Percentiles rank a stretch among this genome's conserved stretches.
These are phyloP conservation scores for Thelephora ganbajun DNA, from an alignment of 768 basidiomycete species.

Conservation along the genomic window DNA sequence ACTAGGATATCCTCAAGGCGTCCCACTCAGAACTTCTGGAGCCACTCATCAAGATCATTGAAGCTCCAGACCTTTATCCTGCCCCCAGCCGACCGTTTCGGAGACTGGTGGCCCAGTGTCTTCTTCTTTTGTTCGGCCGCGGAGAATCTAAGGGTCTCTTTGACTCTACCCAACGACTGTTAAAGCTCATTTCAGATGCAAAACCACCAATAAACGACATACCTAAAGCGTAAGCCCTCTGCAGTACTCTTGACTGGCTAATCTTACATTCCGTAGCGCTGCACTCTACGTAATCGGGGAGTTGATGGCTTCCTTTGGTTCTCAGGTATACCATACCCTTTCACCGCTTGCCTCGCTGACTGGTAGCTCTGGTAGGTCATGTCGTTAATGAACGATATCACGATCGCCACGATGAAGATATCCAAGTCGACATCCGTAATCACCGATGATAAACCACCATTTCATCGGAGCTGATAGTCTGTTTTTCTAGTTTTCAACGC, in stretches of 20 bases:
- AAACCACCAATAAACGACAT: slow-evolving; percentile 52
- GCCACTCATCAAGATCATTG: slow-evolving; percentile 51
- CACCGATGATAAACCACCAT: background rate
- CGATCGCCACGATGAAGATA: slow-evolving; percentile 48
- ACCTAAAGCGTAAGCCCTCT: slow-evolving; percentile 47
- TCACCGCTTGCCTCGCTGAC: background rate
- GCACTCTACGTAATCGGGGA: slow-evolving; percentile 82
- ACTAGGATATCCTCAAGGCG: slow-evolving; percentile 53
- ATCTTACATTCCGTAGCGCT: slow-evolving; percentile 32
- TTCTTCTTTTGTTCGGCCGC: slow-evolving; percentile 57
- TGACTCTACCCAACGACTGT: slow-evolving; percentile 68
- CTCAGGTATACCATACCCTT: slow-evolving; percentile 44
- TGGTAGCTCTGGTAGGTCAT: slow-evolving; percentile 47
- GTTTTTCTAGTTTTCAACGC: background rate
- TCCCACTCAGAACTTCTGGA: slow-evolving; percentile 49
- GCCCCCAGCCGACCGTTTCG: slow-evolving; percentile 78
- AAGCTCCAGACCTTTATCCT: slow-evolving; percentile 54
- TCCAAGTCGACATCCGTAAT: slow-evolving; percentile 58
- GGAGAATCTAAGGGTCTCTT: slow-evolving; percentile 80
- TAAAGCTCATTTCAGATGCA: slow-evolving; percentile 61
- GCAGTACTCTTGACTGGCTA: too few relatives aligned
- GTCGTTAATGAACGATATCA: slow-evolving; percentile 88
- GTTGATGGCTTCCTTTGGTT: slow-evolving; percentile 72
- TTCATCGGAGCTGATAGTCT: background rate
- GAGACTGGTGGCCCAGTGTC: slow-evolving; percentile 63